Evolutionary conservation across 306 rosid species (phyloP), one percentile per base, ranked within the genome.

Genomic region (Prunus armeniaca): DNA sequence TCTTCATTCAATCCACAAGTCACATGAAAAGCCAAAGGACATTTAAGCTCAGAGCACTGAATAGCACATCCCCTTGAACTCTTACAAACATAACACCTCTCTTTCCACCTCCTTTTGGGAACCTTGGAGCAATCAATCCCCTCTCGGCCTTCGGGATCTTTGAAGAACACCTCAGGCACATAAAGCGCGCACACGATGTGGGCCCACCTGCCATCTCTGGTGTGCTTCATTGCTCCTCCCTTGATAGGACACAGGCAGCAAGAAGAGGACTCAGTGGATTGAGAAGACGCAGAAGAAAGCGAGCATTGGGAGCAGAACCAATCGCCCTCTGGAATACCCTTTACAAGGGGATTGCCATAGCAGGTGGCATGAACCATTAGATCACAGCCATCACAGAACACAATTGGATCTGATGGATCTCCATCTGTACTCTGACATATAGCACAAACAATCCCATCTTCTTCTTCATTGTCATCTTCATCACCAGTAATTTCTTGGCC

Each of bases 351-450:
- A 60, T 81, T 80, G 0, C 97, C 99, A 67, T 95, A 95, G 82
- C 97, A 95, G 1, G 96, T 84, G 32, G 93, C 92, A 73, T 95
- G 96, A 2, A 95, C 97, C 96, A 88, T 95, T 30, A 92, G 78
- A 68, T 95, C 86, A 32, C 99, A 95, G 8, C 97, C 96, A 52
- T 92, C 99, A 45, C 97, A 95, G 6, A 95, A 54, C 17, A 95
- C 99, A 9, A 92, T 94, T 38, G 98, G 97, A 50, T 94, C 95
- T 0, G 79, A 61, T 9, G 92, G 81, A 20, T 89, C 94, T 18
- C 92, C 99, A 50, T 95, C 99, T 1, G 99, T 87, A 83, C 97
- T 95, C 71, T 79, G 87, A 85, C 90, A 95, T 78, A 84, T 86
- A 75, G 86, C 92, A 80, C 89, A 92, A 12, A 86, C 56, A 69